Evolutionary conservation across 257 asterid species (phyloP).

Genomic region (Solanum sitiens): DNA sequence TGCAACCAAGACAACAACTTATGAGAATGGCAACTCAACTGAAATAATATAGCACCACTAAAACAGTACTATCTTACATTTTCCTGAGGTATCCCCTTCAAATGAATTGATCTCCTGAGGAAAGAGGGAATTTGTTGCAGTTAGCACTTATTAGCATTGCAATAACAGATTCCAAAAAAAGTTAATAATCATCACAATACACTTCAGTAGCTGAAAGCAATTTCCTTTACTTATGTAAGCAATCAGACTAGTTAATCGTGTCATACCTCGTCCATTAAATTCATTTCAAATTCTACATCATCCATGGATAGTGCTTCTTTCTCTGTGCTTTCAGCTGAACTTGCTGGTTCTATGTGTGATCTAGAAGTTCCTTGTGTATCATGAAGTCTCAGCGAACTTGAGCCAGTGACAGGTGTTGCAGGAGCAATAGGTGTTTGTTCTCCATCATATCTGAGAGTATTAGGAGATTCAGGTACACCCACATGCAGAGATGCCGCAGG

Average conservation of each 20-base stretch:
- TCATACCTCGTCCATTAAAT: constrained; percentile 40
- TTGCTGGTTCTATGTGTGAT: constrained; percentile 20
- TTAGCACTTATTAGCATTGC: not conserved
- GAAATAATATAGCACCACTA: not conserved
- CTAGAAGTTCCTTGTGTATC: constrained; percentile 25
- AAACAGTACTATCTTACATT: constrained; percentile 16
- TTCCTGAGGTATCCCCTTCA: constrained; percentile 22
- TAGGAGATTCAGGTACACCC: constrained; percentile 4
- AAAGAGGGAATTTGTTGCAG: not conserved
- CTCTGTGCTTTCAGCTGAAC: constrained; percentile 26
- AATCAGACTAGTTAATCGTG: not conserved
- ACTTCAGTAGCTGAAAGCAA: not conserved
- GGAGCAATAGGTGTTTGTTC: constrained; percentile 50
- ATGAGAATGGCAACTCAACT: not conserved
- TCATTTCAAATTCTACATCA: constrained; percentile 21
- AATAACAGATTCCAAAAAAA: not conserved
- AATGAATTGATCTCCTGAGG: constrained; percentile 42
- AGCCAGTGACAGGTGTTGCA: constrained; percentile 40
- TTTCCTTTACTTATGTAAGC: not conserved
- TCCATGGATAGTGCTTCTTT: constrained; percentile 11
- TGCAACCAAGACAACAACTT: constrained; percentile 22
- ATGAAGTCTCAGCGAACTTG: constrained; percentile 23
- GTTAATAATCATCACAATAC: not conserved
- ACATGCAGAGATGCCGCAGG: not conserved
- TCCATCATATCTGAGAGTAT: constrained; percentile 1